Evolutionary conservation across 176 grass and related monocot genomes (phyloP), one percentile per base, ranked within the genome.

Genomic region (Carex cristatella): DNA sequence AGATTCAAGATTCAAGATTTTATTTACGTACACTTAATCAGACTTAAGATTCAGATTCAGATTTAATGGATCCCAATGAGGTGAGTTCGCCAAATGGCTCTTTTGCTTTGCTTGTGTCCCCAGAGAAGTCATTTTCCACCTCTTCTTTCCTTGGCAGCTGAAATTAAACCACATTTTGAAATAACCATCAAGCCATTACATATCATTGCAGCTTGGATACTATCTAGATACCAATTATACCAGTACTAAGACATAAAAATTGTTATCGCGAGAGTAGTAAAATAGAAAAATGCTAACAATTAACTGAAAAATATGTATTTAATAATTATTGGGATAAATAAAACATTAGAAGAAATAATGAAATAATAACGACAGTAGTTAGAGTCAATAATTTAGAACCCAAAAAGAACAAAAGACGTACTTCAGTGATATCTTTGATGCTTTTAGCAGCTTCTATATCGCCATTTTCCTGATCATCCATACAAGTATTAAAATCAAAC

Each of bases 31-130:
- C 64, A 55, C 81, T 68, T 83, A 83, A 84, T 82, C 90, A 57
- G 13, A 81, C 76, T 84, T 83, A 86, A 30, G 89, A 86, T 84
- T 99, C 89, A 12, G 87, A 46, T 79, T 93, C 93, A 28, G 82
- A 76, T 83, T 35, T 80, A 37, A 87, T 83, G 64, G 93, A 87
- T 31, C 93, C 88, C 35, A 91, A 71, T 19, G 83, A 5, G 30
- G 96, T 94, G 54, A 99, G 89, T 86, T 99, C 91, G 1, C 89
- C 96, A 87, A 99, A 99, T 35, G 96, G 95, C 84, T 95, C 96
- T 84, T 98, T 93, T 37, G 91, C 96, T 1, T 88, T 90, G 33
- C 76, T 23, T 0, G 93, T 86, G 55, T 88, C 90, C n/a, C 94
- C 87, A 0, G 89, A 88, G 68, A 99, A 88, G 85, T 95, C 92